phyloP scores from a whole-genome alignment of 176 grass and related monocot species.

The Musa schizocarpa region DNA sequence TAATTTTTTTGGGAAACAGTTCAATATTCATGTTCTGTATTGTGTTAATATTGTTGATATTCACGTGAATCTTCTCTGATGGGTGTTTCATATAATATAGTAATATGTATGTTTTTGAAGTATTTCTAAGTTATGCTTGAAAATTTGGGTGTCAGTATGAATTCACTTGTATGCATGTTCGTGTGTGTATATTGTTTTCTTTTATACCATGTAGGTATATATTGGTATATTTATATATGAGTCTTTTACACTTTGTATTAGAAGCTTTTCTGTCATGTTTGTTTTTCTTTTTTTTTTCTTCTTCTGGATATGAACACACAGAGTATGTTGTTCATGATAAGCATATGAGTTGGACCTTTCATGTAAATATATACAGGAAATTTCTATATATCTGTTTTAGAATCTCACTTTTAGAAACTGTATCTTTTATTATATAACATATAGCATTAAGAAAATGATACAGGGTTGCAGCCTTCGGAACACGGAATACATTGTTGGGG shows the following conservation, averaged over 20 bases:
- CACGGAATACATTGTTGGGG: slow-evolving; percentile 79
- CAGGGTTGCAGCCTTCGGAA: slow-evolving; percentile 98
- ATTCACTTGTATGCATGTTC: background rate
- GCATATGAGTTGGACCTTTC: too few species aligned
- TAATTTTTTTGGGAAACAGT: background rate
- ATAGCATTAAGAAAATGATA: background rate
- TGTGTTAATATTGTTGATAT: background rate
- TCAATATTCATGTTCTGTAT: too few species aligned
- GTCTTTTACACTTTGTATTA: too few species aligned
- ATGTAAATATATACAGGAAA: background rate
- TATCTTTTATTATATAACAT: background rate
- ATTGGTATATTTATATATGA: too few species aligned
- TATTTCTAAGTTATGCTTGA: background rate
- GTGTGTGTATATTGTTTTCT: background rate
- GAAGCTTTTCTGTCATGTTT: background rate
- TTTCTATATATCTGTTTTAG: slow-evolving; percentile 18
- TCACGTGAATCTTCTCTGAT: background rate
- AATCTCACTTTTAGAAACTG: slow-evolving; percentile 22
- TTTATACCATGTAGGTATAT: too few species aligned
- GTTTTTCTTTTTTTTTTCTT: background rate
- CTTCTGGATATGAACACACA: background rate
- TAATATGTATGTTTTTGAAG: too few species aligned
- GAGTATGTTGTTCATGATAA: too few species aligned
- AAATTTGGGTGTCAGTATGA: background rate
- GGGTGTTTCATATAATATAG: too few species aligned